These are phyloP conservation scores for Chrysochromulina parva DNA, from an alignment of 78 protist genomes.

Conservation along the genomic window DNA sequence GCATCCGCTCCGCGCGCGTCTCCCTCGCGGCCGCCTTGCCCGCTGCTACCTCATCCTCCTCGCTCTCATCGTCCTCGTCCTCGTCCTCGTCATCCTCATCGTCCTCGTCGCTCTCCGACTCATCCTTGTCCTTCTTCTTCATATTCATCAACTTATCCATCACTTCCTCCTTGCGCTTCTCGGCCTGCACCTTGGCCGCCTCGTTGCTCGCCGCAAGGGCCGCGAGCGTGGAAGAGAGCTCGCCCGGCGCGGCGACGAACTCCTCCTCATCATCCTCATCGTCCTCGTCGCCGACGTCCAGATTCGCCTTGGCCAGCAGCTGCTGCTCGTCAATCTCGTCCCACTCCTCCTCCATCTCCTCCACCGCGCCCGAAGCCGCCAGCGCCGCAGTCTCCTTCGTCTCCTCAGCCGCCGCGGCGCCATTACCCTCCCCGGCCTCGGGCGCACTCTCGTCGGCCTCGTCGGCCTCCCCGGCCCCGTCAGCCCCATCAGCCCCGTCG, in stretches of 20 bases:
- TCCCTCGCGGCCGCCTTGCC: neutral
- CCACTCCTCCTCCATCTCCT: neutral
- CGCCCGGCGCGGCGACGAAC: neutral
- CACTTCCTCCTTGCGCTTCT: neutral
- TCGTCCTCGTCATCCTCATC: neutral
- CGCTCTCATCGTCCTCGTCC: neutral
- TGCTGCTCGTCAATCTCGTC: neutral
- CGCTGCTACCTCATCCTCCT: neutral
- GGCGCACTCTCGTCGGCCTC: neutral
- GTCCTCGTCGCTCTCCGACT: neutral
- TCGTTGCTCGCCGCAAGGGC: neutral
- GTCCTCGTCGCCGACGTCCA: neutral
- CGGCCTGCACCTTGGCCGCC: neutral
- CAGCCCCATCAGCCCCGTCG: neutral
- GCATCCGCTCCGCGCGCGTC: neutral
- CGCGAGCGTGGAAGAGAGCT: neutral
- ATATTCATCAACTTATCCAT: neutral
- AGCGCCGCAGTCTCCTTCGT: constrained; percentile 4
- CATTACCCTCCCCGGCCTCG: neutral
- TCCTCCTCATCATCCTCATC: neutral
- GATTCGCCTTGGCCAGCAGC: neutral
- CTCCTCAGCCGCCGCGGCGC: constrained; percentile 12
- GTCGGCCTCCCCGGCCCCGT: constrained; percentile 39
- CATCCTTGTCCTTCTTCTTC: neutral
- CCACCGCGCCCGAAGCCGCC: neutral